Percentiles rank a stretch among this genome's conserved stretches.
phyloP scores from a whole-genome alignment of 2,329 filamentous ascomycete species.

The Penicillium sp. region DNA sequence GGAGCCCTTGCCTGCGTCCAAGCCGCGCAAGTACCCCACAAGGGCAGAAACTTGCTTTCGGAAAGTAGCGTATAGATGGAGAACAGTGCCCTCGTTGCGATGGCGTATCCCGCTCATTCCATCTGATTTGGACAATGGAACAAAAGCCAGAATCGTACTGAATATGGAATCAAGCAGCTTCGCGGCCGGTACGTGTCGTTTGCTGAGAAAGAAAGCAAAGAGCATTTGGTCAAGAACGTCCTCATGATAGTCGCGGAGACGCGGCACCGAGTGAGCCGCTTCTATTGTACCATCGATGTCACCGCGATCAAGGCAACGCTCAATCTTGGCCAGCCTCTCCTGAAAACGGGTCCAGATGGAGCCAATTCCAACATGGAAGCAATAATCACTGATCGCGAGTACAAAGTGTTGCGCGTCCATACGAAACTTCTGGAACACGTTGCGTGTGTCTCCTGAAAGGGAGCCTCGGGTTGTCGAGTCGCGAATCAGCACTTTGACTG shows the following conservation, averaged over 20 bases:
- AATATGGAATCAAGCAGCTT: conserved; percentile 73
- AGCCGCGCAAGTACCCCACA: conserved; percentile 61
- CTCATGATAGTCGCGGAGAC: conserved; percentile 65
- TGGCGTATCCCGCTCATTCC: conserved; percentile 39
- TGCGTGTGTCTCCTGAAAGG: conserved; percentile 31
- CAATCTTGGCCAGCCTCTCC: conserved; percentile 57
- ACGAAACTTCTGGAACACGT: conserved; percentile 56
- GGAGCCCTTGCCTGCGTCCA: conserved; percentile 59
- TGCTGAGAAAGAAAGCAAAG: conserved; percentile 65
- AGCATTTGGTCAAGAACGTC: conserved; percentile 68
- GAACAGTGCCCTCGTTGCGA: conserved; percentile 37
- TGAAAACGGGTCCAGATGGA: conserved; percentile 69
- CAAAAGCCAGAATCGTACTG: conserved; percentile 63
- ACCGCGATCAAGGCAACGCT: conserved; percentile 50
- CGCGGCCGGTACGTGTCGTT: conserved; percentile 66
- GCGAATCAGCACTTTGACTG: conserved; percentile 60
- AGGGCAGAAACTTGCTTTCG: conserved; percentile 69
- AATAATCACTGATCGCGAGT: conserved; percentile 64
- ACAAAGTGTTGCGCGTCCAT: conserved; percentile 77
- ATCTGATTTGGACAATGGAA: conserved; percentile 37
- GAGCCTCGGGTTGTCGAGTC: conserved; percentile 45
- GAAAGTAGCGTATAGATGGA: conserved; percentile 58
- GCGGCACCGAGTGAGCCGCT: conserved; percentile 56
- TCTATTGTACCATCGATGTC: conserved; percentile 45
- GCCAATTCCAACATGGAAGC: conserved; percentile 70